Percentiles rank a stretch among this genome's conserved stretches.
Evolutionary conservation across 2,329 filamentous ascomycete genomes (phyloP).

Genomic region (Boeremia lycopersici): DNA sequence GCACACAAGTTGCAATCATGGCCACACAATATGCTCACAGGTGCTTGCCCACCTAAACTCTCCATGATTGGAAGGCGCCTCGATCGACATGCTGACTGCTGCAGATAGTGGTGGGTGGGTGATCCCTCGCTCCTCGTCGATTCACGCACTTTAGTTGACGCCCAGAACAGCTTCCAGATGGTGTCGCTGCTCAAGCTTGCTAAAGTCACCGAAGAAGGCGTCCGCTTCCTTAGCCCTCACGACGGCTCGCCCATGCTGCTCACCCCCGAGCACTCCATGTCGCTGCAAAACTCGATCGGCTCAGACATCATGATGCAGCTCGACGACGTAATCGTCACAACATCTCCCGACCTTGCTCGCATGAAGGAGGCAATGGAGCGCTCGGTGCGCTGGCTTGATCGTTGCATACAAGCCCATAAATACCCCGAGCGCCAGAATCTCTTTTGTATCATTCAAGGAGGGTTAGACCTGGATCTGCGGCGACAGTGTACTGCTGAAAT

Average conservation of each 20-base stretch:
- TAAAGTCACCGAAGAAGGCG: slow-evolving; percentile 92
- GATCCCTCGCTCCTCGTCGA: slow-evolving; percentile 22
- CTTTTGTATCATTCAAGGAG: slow-evolving; percentile 98
- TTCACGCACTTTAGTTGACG: slow-evolving; percentile 34
- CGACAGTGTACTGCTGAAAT: slow-evolving; percentile 83
- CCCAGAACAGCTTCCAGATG: slow-evolving; percentile 84
- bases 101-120: slow-evolving; percentile 55
- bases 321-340: slow-evolving; percentile 96
- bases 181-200: slow-evolving; percentile 93
- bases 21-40: slow-evolving; percentile 92
- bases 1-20: slow-evolving; percentile 95
- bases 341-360: slow-evolving; percentile 82
- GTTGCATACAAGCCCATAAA: slow-evolving; percentile 88
- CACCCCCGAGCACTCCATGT: slow-evolving; percentile 96
- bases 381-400: slow-evolving; percentile 92
- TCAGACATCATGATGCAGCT: slow-evolving; percentile 98
- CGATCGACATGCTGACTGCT: slow-evolving; percentile 32
- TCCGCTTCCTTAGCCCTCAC: slow-evolving; percentile 93
- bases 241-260: slow-evolving; percentile 95
- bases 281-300: slow-evolving; percentile 93
- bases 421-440: slow-evolving; percentile 85
- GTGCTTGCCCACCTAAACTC: slow-evolving; percentile 29
- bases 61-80: background rate
- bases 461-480: slow-evolving; percentile 85
- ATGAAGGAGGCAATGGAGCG: slow-evolving; percentile 96